Base-by-base conservation (phyloP, 2,329 filamentous ascomycete genomes). In the Colletotrichum graminicola region DNA sequence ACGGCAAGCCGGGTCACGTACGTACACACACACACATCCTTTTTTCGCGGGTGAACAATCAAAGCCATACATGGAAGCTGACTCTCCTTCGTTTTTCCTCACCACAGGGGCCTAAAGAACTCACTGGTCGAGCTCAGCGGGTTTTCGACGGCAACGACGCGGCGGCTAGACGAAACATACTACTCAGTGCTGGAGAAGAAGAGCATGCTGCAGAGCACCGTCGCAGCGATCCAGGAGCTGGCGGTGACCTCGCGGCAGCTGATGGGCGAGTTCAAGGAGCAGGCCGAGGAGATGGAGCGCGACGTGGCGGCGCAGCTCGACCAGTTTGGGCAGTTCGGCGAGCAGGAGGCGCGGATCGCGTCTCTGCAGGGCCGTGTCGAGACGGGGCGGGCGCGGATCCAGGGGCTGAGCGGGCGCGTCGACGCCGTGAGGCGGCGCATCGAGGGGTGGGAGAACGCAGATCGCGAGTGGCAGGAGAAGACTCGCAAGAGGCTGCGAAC, bases 151-250 rank as follows among this genome's bases (percentile, higher is more conserved):
- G 81, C 85, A 29, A 89, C 90, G 32, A 93, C 90, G 21, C 85
- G 87, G 72, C 87, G 87, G 43, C 87, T 95, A 52, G 92, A 95
- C 78, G 89, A 92, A 70, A 91, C 91, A 3, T 95, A 94, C 81
- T 92, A 93, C 74, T 88, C 89, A 0, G 87, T 94, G 12, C 84
- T 94, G 39, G 90, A 93, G 77, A 93, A 92, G 77, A 85, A 92
- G 60, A 87, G 86, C 61, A 80, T 85, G 1, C 83, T 95, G 47
- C 90, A 91, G 65, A 87, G 84, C 74, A 93, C 90, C 0, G 87
- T 94, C 49, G 79, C 84, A 7, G 87, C 87, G 2, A 83, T 95
- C 36, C 90, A 90, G 76, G 89, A 92, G 75, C 85, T 95, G n/a
- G 89, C 91, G 0, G 83, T 83, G 39, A 84, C 88, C 75, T 90